phyloP scores from a whole-genome alignment of 2,329 filamentous ascomycete species.

The Fonsecaea monophora region DNA sequence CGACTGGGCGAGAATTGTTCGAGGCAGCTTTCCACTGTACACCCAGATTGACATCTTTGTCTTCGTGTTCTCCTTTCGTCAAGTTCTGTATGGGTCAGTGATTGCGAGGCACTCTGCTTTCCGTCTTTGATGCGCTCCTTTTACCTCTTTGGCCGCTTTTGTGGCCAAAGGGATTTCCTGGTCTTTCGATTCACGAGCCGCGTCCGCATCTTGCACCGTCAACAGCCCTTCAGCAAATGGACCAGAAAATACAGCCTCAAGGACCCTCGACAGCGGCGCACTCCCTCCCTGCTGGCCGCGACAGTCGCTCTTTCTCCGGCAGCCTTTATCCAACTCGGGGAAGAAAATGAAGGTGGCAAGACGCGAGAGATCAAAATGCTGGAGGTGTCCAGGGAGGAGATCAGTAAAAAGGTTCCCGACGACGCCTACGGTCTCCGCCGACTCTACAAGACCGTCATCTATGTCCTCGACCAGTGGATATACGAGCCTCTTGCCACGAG shows the following conservation, averaged over 20 bases:
- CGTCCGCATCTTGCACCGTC: conserved; percentile 39
- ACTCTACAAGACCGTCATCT: conserved; percentile 64
- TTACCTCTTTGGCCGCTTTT: conserved; percentile 58
- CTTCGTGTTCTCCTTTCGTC: conserved; percentile 1
- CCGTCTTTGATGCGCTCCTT: conserved; percentile 55
- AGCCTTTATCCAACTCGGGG: conserved; percentile 65
- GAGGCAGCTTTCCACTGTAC: not conserved
- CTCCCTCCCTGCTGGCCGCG: conserved; percentile 46
- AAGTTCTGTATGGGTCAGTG: conserved; percentile 1
- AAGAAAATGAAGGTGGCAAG: conserved; percentile 58
- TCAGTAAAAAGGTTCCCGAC: conserved; percentile 71
- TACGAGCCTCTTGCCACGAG: conserved; percentile 85
- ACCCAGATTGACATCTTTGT: no score
- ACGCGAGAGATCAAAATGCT: conserved; percentile 89
- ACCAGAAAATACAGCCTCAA: conserved; percentile 38
- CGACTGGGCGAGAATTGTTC: not conserved
- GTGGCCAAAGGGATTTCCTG: conserved; percentile 50
- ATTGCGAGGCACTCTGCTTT: not conserved
- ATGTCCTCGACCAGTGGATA: conserved; percentile 68
- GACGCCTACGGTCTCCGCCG: conserved; percentile 66
- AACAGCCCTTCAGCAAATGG: conserved; percentile 37
- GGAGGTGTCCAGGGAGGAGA: conserved; percentile 77
- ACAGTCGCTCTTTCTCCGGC: conserved; percentile 61
- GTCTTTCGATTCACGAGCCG: conserved; percentile 37
- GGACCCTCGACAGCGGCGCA: conserved; percentile 42